Conservation (phyloP, 257 asterid species). For the Verbena officinalis region DNA sequence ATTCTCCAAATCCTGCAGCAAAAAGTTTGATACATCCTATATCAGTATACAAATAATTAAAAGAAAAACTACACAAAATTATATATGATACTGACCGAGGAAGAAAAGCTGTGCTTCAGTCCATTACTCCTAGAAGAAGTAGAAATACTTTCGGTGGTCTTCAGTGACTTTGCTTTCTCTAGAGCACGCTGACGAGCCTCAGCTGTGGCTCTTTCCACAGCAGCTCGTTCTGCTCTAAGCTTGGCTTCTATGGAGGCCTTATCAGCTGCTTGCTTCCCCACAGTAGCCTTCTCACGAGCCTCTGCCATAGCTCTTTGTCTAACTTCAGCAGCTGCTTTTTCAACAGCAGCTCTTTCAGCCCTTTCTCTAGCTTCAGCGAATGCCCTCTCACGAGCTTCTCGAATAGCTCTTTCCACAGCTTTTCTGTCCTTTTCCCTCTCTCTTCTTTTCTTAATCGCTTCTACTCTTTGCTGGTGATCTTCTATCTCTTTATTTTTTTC, state of each 20-base stretch:
- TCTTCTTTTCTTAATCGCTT: constrained; percentile 71
- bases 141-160: constrained; percentile 45
- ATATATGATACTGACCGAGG: constrained; percentile 63
- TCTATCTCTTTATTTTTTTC: constrained; percentile 41
- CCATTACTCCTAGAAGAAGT: constrained; percentile 51
- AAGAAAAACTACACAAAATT: too few species aligned
- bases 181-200: constrained; percentile 99
- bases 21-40: constrained; percentile 32
- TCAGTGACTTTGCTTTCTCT: constrained; percentile 81
- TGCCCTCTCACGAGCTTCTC: constrained; percentile 98
- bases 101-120: constrained; percentile 84
- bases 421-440: constrained; percentile 74
- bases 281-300: constrained; percentile 62
- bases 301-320: constrained; percentile 69
- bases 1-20: constrained; percentile 77
- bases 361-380: constrained; percentile 91
- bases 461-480: constrained; percentile 53
- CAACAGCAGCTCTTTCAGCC: constrained; percentile 93
- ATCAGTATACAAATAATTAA: constrained; percentile 10
- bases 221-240: constrained; percentile 91
- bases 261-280: constrained; percentile 43
- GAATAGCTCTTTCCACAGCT: constrained; percentile 89
- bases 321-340: constrained; percentile 81
- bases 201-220: constrained; percentile 91
- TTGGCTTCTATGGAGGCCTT: constrained; percentile 71